Base-by-base conservation (phyloP, 345 rosid genomes). In the Odontarrhena argentea region DNA sequence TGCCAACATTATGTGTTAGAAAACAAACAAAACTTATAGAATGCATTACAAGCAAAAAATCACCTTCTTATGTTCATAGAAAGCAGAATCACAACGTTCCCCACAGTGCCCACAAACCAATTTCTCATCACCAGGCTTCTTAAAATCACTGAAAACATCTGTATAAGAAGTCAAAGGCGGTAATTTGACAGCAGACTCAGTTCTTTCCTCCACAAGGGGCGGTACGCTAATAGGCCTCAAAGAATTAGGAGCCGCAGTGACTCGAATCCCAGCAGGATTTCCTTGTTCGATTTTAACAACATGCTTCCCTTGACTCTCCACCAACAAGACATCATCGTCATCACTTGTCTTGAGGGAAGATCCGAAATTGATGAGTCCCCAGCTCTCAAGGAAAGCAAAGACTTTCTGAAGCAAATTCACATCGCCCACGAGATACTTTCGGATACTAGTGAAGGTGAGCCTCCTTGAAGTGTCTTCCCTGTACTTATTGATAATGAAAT, bases 401-500 rank as follows among this genome's bases (percentile, higher is more conserved):
- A 88, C 88, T 80, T 88, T 94, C 11, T 51, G 84, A 44, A 88
- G 89, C 74, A 94, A 76, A 59, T 74, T 76, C 75, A 91, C 97
- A 71, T 94, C 97, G 45, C 96, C 96, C 18, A 94, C 82, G 18
- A 91, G 84, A 10, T 80, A 81, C 66, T 87, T 91, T 13, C 96
- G 91, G 47, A 88, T 68, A 41, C 87, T 84, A 6, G 97, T 88
- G 85, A 94, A 94, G 11, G 91, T 79, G 49, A 94, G 85, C 66
- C 78, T 78, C 55, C 82, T 65, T 2, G 84, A 75, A 64, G 97
- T 83, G 59, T 88, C 92, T 54, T 91, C 95, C 45, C 99, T 78
- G 79, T 77, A 88, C 79, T 86, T 91, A 62, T 81, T 93, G 83
- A 93, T 90, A 41, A 93, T 85, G 76, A 94, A 94, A 51, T 94